A percentile compares a stretch with the other conserved stretches of the same genome.
These are phyloP conservation scores for Heracleum sosnowskyi DNA, from an alignment of 129 eudicot genomes.

Conservation along the genomic window DNA sequence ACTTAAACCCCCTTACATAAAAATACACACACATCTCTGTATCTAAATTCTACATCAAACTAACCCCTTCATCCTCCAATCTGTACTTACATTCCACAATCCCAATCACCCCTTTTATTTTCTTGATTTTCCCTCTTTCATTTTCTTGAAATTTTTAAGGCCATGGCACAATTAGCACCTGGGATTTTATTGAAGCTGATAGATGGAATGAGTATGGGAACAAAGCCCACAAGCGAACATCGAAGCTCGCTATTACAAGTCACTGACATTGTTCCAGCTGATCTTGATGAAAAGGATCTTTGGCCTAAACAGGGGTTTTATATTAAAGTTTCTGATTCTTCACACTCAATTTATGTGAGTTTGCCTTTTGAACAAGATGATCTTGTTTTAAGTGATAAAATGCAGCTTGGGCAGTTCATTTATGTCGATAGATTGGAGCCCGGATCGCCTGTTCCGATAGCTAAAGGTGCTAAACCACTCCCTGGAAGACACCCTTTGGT, in stretches of 20 bases:
- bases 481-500: conserved; percentile 85
- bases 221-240: conserved; percentile 74
- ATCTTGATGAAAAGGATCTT: conserved; percentile 75
- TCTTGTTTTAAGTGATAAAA: conserved; percentile 78
- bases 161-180: conserved; percentile 82
- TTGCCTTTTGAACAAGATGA: conserved; percentile 90
- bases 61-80: background rate
- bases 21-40: background rate
- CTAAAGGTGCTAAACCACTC: conserved; percentile 62
- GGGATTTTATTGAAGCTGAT: conserved; percentile 83
- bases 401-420: conserved; percentile 94
- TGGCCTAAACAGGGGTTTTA: conserved; percentile 90
- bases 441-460: conserved; percentile 82
- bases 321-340: conserved; percentile 85
- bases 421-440: conserved; percentile 89
- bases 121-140: background rate
- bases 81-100: background rate
- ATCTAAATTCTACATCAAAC: background rate
- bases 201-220: conserved; percentile 63
- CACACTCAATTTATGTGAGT: conserved; percentile 78
- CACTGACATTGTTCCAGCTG: conserved; percentile 92
- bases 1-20: conserved; percentile 16
- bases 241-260: conserved; percentile 80
- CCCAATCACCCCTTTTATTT: background rate
- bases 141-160: background rate